Conservation (phyloP, 2,329 filamentous ascomycete genomes). For the Pseudopithomyces chartarum region DNA sequence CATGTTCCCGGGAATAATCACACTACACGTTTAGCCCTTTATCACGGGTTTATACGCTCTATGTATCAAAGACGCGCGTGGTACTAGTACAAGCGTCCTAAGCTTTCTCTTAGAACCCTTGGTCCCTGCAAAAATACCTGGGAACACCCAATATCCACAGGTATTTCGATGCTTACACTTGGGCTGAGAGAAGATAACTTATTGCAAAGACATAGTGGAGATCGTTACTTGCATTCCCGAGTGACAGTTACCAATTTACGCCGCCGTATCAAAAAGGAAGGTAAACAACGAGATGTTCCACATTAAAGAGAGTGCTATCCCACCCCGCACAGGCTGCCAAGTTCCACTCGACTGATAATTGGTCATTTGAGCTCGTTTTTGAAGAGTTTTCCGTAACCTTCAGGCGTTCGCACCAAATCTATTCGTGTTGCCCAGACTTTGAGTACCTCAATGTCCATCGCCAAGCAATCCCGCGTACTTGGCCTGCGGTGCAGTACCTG, state of each 20-base stretch:
- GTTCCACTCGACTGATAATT: not conserved
- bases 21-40: no score
- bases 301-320: not conserved
- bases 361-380: not conserved
- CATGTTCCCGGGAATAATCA: no score
- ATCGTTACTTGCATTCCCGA: no score
- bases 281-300: not conserved
- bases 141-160: no score
- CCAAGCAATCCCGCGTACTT: slow-evolving; percentile 3
- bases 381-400: not conserved
- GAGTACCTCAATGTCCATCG: slow-evolving; percentile 8
- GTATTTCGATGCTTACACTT: no score
- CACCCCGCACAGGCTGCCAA: not conserved
- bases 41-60: no score
- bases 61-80: no score
- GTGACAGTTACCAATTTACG: no score
- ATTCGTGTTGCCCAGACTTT: not conserved
- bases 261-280: not conserved
- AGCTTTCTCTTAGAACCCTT: no score
- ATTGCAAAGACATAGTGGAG: not conserved
- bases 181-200: no score
- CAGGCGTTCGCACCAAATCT: not conserved
- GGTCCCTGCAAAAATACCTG: no score
- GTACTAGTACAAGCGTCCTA: no score
- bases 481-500: not conserved